phyloP scores from a whole-genome alignment of 768 basidiomycete species.

The Mrakia gelida region DNA sequence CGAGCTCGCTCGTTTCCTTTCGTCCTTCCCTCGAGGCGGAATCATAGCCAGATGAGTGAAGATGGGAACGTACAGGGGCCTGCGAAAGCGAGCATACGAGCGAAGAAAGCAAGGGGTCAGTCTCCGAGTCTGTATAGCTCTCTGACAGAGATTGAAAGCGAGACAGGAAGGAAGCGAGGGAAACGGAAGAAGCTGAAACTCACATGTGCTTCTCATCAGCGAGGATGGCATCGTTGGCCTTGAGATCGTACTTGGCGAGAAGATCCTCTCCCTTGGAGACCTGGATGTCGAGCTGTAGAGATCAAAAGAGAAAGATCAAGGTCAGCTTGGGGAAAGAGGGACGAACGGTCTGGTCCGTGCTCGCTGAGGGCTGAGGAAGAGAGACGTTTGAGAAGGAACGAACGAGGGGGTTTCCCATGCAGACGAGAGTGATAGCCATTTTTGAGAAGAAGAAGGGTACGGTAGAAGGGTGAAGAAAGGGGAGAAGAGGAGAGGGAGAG shows the following conservation, averaged over 20 bases:
- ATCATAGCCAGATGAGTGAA: not conserved
- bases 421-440: constrained; percentile 56
- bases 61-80: constrained; percentile 7
- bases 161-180: not conserved
- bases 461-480: not conserved
- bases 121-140: not conserved
- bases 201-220: constrained; percentile 80
- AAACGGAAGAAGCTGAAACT: not conserved
- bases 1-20: not conserved
- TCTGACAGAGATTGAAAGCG: not conserved
- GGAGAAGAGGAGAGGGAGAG: not conserved
- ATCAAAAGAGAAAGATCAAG: not conserved
- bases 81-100: not conserved
- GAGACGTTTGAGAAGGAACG: not conserved
- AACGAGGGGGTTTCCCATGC: constrained; percentile 91
- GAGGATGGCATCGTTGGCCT: constrained; percentile 92
- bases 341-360: not conserved
- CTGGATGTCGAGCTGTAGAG: constrained; percentile 66
- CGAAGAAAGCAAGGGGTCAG: not conserved
- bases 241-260: constrained; percentile 81
- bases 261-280: constrained; percentile 69
- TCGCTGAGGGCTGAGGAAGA: too few relatives aligned
- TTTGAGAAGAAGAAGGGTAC: not conserved
- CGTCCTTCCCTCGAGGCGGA: not conserved
- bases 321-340: not conserved